Base-by-base conservation (phyloP, 768 basidiomycete species). In the Termitomyces sp. region DNA sequence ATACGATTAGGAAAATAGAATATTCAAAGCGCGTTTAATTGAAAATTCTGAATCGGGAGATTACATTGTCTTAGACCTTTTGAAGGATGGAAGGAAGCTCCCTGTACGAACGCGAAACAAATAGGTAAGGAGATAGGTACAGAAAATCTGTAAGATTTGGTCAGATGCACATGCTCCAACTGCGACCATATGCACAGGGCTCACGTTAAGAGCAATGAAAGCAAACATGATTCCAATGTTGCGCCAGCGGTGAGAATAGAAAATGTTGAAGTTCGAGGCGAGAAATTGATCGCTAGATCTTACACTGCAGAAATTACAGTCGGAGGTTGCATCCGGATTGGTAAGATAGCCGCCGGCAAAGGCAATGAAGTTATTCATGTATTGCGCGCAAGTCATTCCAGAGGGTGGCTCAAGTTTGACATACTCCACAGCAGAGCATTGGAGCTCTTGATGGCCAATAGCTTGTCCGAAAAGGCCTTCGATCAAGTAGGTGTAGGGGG, bases 261-360 rank as follows among this genome's bases (percentile, higher is more conserved):
- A 70, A 31, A 87, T 84, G 58, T 82, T 84, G 69, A 86, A 84
- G 51, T 62, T 70, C 0, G 46, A 44, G 26, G 57, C 65, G 37
- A 89, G 69, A 73, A 80, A 91, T 42, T 76, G 66, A 65, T 91
- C 85, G 0, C 86, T 83, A 0, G 76, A 77, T n/a, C 73, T 65
- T 38, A 76, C 73, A 3, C 82, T 68, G 64, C 91, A 93, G 68
- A 81, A 86, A 21, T 73, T 56, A 65, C 87, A 90, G 44, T 64
- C 68, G n/a, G 68, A 56, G 0, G 79, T 78, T 3, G 84, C 80
- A n/a, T 77, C 66, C 1, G 81, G 75, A 60, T 87, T 78, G 23
- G 72, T 62, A 30, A 89, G 67, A 60, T 84, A 84, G 9, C 87
- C 86, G 0, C 86, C 82, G 5, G 75, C 71, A 1, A 60, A 44